phyloP scores from a whole-genome alignment of 306 rosid genomes.

The Cucumis sativus region Cucumber_9930_V3 NC_026660.2:6545501-6546000 shows the following conservation, averaged over 20 bases:
- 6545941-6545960: not conserved
- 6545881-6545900: not conserved
- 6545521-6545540: conserved; percentile 15
- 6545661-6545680: conserved; percentile 1
- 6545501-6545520: conserved; percentile 8
- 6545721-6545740: not conserved
- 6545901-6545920: not conserved
- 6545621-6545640: conserved; percentile 86
- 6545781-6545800: not conserved
- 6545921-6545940: not conserved
- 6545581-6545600: conserved; percentile 55
- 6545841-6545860: not conserved
- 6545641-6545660: conserved; percentile 50
- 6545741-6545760: not conserved
- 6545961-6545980: not conserved
- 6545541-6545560: conserved; percentile 71
- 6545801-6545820: not conserved
- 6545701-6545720: not conserved
- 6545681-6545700: not conserved
- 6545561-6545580: conserved; percentile 88
- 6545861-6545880: not conserved
- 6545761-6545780: not conserved
- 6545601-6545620: conserved; percentile 99
- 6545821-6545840: not conserved
- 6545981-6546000: not conserved